Conservation (phyloP, 1,139 yeast species). For the Hanseniaspora uvarum region DNA sequence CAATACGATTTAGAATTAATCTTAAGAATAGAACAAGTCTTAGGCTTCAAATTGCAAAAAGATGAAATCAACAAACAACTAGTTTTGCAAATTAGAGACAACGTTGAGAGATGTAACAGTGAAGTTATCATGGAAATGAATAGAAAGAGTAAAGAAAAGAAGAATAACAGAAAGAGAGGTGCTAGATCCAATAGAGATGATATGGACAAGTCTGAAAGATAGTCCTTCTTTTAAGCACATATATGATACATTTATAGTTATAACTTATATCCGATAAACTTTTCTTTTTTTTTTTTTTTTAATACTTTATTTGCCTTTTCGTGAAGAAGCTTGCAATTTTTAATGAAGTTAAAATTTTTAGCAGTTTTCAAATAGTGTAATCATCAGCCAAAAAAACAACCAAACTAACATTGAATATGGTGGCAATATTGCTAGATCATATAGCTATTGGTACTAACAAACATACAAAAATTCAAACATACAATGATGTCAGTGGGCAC, state of each 20-base stretch:
- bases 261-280: not conserved
- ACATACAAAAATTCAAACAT: conserved; percentile 15
- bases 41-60: conserved; percentile 70
- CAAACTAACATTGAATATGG: not conserved
- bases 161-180: conserved; percentile 21
- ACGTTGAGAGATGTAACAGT: conserved; percentile 85
- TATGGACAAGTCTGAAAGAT: conserved; percentile 15
- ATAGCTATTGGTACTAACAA: conserved; percentile 16
- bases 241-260: not conserved
- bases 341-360: not conserved
- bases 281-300: not conserved
- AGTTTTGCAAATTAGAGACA: conserved; percentile 67
- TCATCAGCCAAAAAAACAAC: not conserved
- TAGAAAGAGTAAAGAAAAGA: conserved; percentile 44
- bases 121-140: conserved; percentile 81
- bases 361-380: not conserved
- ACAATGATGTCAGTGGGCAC: conserved; percentile 6
- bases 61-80: conserved; percentile 73
- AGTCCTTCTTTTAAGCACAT: not conserved
- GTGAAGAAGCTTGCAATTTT: too few relatives aligned
- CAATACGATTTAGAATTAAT: conserved; percentile 89
- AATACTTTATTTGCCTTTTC: not conserved
- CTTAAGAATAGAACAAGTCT: conserved; percentile 76
- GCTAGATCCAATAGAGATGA: conserved; percentile 13
- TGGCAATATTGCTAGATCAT: conserved; percentile 8